phyloP scores from a whole-genome alignment of 345 rosid genomes.

The Eucalyptus dawsonii region DNA sequence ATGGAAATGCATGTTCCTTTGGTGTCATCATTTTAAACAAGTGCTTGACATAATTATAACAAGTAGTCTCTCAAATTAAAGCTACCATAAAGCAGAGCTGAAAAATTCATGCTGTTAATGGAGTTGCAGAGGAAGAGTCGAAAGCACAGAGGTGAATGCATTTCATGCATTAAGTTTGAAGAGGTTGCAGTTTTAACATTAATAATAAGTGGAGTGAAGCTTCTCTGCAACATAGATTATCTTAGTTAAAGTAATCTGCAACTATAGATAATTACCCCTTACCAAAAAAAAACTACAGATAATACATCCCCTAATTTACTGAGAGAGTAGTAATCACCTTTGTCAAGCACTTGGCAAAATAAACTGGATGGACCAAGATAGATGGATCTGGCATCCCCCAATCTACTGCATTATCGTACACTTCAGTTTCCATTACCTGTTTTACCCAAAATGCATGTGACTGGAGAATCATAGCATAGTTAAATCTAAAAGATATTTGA shows the following conservation, averaged over 20 bases:
- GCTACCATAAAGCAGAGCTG: background rate
- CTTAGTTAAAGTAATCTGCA: background rate
- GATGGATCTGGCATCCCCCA: slow-evolving; percentile 90
- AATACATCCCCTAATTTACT: background rate
- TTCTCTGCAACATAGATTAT: background rate
- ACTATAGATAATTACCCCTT: background rate
- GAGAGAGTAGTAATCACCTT: slow-evolving; percentile 39
- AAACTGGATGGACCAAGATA: slow-evolving; percentile 62
- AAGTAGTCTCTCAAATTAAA: background rate
- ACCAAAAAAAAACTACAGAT: background rate
- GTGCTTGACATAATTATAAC: background rate
- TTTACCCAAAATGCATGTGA: background rate
- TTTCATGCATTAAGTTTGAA: background rate
- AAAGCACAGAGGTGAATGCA: background rate
- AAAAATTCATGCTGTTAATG: background rate
- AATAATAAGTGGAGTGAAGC: background rate
- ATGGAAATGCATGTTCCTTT: background rate
- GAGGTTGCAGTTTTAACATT: background rate
- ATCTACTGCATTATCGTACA: slow-evolving; percentile 46
- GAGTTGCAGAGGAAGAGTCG: background rate
- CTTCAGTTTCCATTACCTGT: slow-evolving; percentile 66
- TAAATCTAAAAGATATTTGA: background rate
- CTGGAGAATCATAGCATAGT: background rate
- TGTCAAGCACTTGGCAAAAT: slow-evolving; percentile 79
- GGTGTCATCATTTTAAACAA: background rate